Percentiles rank a stretch among this genome's conserved stretches.
Evolutionary conservation across 345 rosid species (phyloP).

Genomic region (Eucalyptus cladocalyx): DNA sequence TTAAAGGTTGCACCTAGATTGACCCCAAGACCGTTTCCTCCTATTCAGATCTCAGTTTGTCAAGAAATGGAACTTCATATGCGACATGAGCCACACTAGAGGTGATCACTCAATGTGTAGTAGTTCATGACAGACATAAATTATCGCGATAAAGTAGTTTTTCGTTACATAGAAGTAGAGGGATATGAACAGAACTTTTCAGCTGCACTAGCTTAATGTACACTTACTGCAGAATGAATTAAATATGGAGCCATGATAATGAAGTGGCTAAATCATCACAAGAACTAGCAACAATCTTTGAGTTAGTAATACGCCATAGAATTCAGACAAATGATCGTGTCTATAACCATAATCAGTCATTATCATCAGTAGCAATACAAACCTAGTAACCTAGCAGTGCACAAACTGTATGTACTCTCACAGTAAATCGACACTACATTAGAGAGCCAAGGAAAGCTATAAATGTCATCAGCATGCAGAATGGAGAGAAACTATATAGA

Average conservation of each 20-base stretch:
- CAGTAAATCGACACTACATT: not conserved
- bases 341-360: too few relatives aligned
- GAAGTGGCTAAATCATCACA: too few relatives aligned
- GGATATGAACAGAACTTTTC: not conserved
- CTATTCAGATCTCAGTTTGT: not conserved
- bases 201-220: not conserved
- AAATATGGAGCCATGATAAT: too few relatives aligned
- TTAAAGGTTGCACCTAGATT: not conserved
- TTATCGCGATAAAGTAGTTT: too few relatives aligned
- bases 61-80: not conserved
- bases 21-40: not conserved
- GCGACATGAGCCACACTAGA: not conserved
- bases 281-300: too few relatives aligned
- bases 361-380: too few relatives aligned
- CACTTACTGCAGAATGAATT: not conserved
- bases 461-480: not conserved
- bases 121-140: not conserved
- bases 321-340: too few relatives aligned
- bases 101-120: not conserved
- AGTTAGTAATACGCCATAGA: too few relatives aligned
- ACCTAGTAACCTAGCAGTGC: too few relatives aligned
- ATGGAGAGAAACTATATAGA: not conserved
- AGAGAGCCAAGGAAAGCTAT: not conserved
- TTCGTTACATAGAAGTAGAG: not conserved
- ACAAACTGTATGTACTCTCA: not conserved